Base-by-base conservation (phyloP, 1,284 basidiomycete genomes). In the Melampsora americana region DNA sequence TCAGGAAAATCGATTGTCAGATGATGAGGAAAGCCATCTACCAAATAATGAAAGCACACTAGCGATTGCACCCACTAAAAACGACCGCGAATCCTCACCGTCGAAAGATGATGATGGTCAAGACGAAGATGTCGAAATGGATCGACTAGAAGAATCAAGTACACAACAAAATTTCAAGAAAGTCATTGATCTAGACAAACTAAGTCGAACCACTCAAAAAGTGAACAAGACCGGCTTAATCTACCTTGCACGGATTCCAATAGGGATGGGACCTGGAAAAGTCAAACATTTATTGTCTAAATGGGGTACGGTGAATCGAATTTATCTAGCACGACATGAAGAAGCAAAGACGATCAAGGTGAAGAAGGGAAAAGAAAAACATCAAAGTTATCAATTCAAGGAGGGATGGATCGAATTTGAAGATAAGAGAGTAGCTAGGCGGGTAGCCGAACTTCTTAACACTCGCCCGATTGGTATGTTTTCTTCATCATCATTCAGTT, bases 331-430 rank as follows among this genome's bases (percentile, higher is more conserved):
- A 11, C 62, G 95, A 90, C 89, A 88, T 79, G 87, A 87, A 44
- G 89, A 92, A 82, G 93, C 92, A 4, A 91, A 92, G 75, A 85
- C 93, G 3, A 92, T 91, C 1, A 86, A 90, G 71, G 90, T 94
- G n/a, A 94, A 92, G 85, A 89, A 5, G 85, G 89, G 9, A 92
- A 92, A 6, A 92, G 91, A 83, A 90, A 92, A 81, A 84, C 80
- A 80, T 73, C 74, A 73, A 28, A 75, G 79, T 72, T 80, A 79
- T 78, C 81, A 94, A 81, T 99, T 90, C 82, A 91, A 90, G 0
- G 96, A 99, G 83, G 96, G 96, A 42, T 99, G 96, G 96, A 90
- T 99, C 62, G 96, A 99, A 84, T 99, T 98, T 84, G 88, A 89
- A 79, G 91, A 95, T 83, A 99, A 99, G 83, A 89, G 88, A 70